phyloP scores from a whole-genome alignment of 2,329 filamentous ascomycete genomes.

The Westerdykella ornata region DNA sequence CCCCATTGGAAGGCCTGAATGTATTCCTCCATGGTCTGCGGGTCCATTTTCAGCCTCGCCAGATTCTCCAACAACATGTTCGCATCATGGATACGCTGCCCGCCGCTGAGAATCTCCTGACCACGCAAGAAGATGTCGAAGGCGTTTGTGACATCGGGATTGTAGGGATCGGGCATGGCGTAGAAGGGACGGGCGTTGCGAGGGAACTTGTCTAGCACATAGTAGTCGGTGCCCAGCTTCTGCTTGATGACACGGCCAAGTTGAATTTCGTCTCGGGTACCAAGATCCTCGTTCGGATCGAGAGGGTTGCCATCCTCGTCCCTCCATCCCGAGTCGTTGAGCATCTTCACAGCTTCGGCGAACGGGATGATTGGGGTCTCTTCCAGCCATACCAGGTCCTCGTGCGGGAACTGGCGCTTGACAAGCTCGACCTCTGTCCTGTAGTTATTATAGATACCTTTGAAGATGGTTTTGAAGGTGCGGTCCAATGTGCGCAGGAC shows the following conservation, averaged over 20 bases:
- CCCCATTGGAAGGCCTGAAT: constrained; percentile 82
- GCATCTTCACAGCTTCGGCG: constrained; percentile 68
- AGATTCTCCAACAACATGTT: constrained; percentile 69
- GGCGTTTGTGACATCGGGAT: constrained; percentile 73
- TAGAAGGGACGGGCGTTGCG: constrained; percentile 81
- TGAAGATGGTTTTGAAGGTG: constrained; percentile 74
- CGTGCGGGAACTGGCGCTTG: constrained; percentile 77
- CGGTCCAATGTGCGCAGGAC: constrained; percentile 71
- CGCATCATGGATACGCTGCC: constrained; percentile 84
- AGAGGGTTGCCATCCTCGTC: constrained; percentile 69
- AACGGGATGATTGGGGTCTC: constrained; percentile 78
- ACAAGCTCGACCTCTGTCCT: constrained; percentile 69
- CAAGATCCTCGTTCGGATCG: constrained; percentile 70
- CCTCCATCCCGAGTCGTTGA: constrained; percentile 69
- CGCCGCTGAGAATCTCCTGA: constrained; percentile 86
- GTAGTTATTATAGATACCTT: constrained; percentile 61
- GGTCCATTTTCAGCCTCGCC: constrained; percentile 66
- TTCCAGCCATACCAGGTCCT: constrained; percentile 80
- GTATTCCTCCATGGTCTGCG: constrained; percentile 83
- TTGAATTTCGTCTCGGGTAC: constrained; percentile 78
- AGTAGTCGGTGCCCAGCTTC: constrained; percentile 84
- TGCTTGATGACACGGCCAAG: constrained; percentile 79
- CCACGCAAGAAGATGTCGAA: constrained; percentile 94
- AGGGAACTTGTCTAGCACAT: constrained; percentile 91
- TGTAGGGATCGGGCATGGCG: constrained; percentile 72